phyloP scores from a whole-genome alignment of 768 basidiomycete species.

The Hygrophoropsis aurantiaca region DNA sequence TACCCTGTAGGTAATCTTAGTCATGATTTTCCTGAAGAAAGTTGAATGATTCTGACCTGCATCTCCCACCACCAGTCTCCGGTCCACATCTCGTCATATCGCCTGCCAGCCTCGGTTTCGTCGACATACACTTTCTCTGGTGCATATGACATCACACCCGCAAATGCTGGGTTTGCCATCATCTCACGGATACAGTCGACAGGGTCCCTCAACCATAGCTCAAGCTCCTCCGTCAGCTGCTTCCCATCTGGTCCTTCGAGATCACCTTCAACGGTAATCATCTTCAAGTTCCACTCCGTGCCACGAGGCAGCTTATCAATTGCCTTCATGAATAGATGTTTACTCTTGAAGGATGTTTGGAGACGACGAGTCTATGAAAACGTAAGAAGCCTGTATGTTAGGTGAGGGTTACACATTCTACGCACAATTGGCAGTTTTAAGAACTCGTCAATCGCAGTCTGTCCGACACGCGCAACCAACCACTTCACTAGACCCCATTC shows the following conservation, averaged over 20 bases:
- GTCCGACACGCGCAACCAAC: slow-evolving; percentile 16
- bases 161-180: slow-evolving; percentile 27
- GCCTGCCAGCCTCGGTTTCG: slow-evolving; percentile 10
- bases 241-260: slow-evolving; percentile 8
- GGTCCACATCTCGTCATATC: slow-evolving; percentile 39
- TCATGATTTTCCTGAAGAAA: background rate
- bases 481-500: slow-evolving; percentile 20
- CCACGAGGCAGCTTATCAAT: slow-evolving; percentile 11
- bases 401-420: slow-evolving; percentile 7
- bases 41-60: slow-evolving; percentile 29
- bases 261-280: slow-evolving; percentile 9
- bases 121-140: slow-evolving; percentile 25
- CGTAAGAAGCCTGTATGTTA: background rate
- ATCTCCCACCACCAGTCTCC: slow-evolving; percentile 35
- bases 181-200: slow-evolving; percentile 26
- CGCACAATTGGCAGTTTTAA: slow-evolving; percentile 18
- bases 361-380: background rate
- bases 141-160: slow-evolving; percentile 25
- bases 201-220: slow-evolving; percentile 23
- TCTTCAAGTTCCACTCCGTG: slow-evolving; percentile 12
- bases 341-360: background rate
- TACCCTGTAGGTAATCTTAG: background rate
- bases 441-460: slow-evolving; percentile 18
- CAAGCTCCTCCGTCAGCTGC: slow-evolving; percentile 8
- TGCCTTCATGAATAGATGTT: background rate